These are phyloP conservation scores for Clarireedia homoeocarpa DNA, from an alignment of 2,329 filamentous ascomycete species.

Conservation along the genomic window DNA sequence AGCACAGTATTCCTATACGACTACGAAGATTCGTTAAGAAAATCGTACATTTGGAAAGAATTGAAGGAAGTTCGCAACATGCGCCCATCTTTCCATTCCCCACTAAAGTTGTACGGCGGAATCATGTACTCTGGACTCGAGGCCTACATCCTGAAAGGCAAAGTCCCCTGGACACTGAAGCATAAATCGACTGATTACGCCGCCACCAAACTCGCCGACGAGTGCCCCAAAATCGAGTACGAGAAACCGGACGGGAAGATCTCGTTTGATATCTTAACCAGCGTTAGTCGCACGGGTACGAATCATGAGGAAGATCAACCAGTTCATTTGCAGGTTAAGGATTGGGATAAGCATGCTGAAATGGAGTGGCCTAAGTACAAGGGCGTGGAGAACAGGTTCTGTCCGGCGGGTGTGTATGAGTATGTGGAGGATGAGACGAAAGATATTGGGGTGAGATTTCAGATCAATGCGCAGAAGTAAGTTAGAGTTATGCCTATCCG, in stretches of 20 bases:
- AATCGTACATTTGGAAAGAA: slow-evolving; percentile 88
- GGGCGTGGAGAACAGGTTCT: slow-evolving; percentile 93
- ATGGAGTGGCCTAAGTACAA: slow-evolving; percentile 81
- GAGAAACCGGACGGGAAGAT: slow-evolving; percentile 94
- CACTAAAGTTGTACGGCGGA: slow-evolving; percentile 82
- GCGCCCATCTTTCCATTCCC: slow-evolving; percentile 85
- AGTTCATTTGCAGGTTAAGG: slow-evolving; percentile 87
- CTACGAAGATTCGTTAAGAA: slow-evolving; percentile 83
- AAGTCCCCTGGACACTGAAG: slow-evolving; percentile 83
- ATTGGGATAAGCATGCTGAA: slow-evolving; percentile 86
- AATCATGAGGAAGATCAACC: slow-evolving; percentile 99
- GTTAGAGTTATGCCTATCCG: slow-evolving; percentile 31
- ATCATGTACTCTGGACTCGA: slow-evolving; percentile 90
- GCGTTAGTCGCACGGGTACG: slow-evolving; percentile 88
- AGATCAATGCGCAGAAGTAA: slow-evolving; percentile 97
- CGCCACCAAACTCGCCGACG: slow-evolving; percentile 70
- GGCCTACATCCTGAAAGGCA: slow-evolving; percentile 78
- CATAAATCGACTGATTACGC: slow-evolving; percentile 72
- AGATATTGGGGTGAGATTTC: slow-evolving; percentile 83
- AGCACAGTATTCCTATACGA: slow-evolving; percentile 86
- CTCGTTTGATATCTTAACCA: slow-evolving; percentile 92
- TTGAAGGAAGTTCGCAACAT: slow-evolving; percentile 95
- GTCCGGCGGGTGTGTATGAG: slow-evolving; percentile 94
- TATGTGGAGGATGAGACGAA: slow-evolving; percentile 91
- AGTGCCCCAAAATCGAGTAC: slow-evolving; percentile 86